A percentile compares a stretch with the other conserved stretches of the same genome.
These are phyloP conservation scores for Gracilaria gracilis DNA, from an alignment of 23 red algal species.

Conservation along the genomic window DNA sequence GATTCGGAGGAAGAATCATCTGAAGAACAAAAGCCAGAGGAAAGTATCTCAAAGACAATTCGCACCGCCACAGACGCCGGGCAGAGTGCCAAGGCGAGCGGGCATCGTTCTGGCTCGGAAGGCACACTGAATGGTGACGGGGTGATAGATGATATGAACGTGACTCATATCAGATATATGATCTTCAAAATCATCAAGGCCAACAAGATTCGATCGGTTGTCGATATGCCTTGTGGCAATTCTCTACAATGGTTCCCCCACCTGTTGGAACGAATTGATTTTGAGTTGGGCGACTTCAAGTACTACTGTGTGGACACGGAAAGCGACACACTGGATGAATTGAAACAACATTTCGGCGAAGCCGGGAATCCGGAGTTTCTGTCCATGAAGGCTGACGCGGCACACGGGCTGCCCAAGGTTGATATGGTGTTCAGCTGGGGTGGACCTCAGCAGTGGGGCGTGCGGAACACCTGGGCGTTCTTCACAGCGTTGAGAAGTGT, in stretches of 20 bases:
- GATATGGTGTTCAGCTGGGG: conserved; percentile 72
- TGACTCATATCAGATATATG: conserved; percentile 78
- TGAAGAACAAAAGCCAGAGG: neutral
- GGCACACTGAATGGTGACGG: conserved; percentile 1
- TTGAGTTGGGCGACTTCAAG: conserved; percentile 75
- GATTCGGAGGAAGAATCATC: neutral
- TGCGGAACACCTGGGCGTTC: conserved; percentile 67
- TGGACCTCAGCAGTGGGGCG: conserved; percentile 73
- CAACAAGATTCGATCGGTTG: conserved; percentile 55
- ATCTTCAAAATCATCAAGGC: conserved; percentile 71
- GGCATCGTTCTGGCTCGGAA: neutral
- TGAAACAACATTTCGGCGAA: conserved; percentile 37
- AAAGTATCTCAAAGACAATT: conserved; percentile 32
- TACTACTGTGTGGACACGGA: conserved; percentile 81
- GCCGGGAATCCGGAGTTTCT: conserved; percentile 65
- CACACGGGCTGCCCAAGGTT: conserved; percentile 48
- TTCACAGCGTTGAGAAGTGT: conserved; percentile 51
- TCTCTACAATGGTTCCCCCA: conserved; percentile 69
- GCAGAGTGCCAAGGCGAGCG: neutral
- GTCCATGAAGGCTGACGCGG: conserved; percentile 50
- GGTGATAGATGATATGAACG: conserved; percentile 31
- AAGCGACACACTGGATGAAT: conserved; percentile 12
- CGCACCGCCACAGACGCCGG: neutral
- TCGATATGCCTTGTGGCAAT: conserved; percentile 77
- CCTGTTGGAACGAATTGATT: conserved; percentile 71